These are phyloP conservation scores for Tremella yokohamensis DNA, from an alignment of 768 basidiomycete genomes.

Conservation along the genomic window DNA sequence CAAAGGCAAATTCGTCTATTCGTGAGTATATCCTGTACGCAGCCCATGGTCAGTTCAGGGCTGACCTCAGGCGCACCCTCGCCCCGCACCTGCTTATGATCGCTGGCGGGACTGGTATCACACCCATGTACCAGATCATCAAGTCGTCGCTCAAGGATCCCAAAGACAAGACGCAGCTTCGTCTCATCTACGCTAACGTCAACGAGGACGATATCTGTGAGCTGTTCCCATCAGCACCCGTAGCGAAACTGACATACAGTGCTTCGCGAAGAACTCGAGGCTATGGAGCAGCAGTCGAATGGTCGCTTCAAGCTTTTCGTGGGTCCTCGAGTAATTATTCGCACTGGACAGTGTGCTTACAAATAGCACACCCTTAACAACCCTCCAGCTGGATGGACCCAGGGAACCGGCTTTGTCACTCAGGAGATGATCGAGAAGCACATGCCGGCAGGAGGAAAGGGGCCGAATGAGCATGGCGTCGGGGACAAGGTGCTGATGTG, in stretches of 20 bases:
- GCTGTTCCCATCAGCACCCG: conserved; percentile 8
- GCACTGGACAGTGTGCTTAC: conserved; percentile 6
- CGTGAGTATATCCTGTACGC: conserved; percentile 27
- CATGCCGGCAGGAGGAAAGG: conserved; percentile 58
- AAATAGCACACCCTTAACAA: conserved; percentile 82
- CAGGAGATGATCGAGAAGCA: conserved; percentile 82
- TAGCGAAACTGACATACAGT: conserved; percentile 50
- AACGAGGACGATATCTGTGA: conserved; percentile 76
- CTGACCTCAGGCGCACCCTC: conserved; percentile 56
- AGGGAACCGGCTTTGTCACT: conserved; percentile 87
- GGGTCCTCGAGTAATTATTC: conserved; percentile 15
- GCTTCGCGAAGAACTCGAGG: conserved; percentile 79
- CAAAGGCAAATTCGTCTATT: conserved; percentile 89
- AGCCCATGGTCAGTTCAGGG: background rate
- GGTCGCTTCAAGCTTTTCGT: conserved; percentile 69
- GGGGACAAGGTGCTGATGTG: conserved; percentile 50
- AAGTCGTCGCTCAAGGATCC: conserved; percentile 87
- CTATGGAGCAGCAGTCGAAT: conserved; percentile 63
- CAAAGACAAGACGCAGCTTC: conserved; percentile 73
- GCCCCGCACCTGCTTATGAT: conserved; percentile 89
- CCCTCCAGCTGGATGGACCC: conserved; percentile 76
- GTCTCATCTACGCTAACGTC: conserved; percentile 95
- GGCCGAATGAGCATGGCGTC: conserved; percentile 33
- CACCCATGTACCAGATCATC: conserved; percentile 98
- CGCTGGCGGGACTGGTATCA: conserved; percentile 96